A percentile compares a stretch with the other conserved stretches of the same genome.
These are phyloP conservation scores for Hemileccinum impolitum DNA, from an alignment of 768 basidiomycete species.

Conservation along the genomic window DNA sequence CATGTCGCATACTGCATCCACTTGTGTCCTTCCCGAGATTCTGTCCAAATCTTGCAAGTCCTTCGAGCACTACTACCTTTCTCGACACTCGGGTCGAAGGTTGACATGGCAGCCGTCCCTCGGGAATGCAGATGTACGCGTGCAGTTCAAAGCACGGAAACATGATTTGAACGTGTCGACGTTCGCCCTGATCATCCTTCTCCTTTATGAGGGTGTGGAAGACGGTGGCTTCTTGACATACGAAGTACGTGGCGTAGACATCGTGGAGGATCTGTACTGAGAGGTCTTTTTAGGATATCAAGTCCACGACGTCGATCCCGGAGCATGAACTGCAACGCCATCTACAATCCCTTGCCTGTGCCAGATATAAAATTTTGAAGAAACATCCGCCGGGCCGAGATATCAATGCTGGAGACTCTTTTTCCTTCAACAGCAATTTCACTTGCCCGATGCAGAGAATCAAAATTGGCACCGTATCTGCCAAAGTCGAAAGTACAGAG, in stretches of 20 bases:
- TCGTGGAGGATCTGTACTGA: neutral
- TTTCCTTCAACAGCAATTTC: constrained; percentile 87
- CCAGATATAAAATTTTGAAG: constrained; percentile 87
- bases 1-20: constrained; percentile 57
- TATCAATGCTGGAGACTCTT: constrained; percentile 68
- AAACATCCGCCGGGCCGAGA: constrained; percentile 90
- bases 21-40: constrained; percentile 65
- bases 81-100: constrained; percentile 83
- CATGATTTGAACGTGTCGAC: constrained; percentile 95
- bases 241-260: constrained; percentile 44
- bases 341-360: constrained; percentile 93
- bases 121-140: constrained; percentile 87
- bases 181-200: constrained; percentile 78
- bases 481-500: constrained; percentile 80
- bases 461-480: constrained; percentile 88
- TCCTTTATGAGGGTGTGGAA: constrained; percentile 75
- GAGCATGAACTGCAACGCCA: constrained; percentile 84
- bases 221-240: constrained; percentile 76
- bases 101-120: constrained; percentile 90
- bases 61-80: constrained; percentile 88
- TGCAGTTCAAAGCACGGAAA: constrained; percentile 69
- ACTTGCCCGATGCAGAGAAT: constrained; percentile 80
- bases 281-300: constrained; percentile 64
- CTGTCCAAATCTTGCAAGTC: constrained; percentile 65
- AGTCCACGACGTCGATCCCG: constrained; percentile 67